A percentile compares a stretch with the other conserved stretches of the same genome.
phyloP scores from a whole-genome alignment of 257 asterid genomes.

The Hygrophila difformis region DNA sequence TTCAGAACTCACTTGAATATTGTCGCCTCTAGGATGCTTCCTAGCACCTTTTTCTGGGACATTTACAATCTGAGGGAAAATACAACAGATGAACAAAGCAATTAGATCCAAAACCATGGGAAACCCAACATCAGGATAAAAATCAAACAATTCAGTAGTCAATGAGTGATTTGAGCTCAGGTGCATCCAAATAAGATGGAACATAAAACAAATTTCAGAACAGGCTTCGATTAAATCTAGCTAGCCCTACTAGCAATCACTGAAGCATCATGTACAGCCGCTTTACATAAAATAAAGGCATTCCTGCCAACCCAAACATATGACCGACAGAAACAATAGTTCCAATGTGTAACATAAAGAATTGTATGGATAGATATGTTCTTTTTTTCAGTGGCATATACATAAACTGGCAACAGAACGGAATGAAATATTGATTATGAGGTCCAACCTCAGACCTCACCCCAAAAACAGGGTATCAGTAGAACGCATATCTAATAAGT shows the following conservation, averaged over 20 bases:
- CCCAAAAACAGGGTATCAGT: too few relatives aligned
- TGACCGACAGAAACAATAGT: background rate
- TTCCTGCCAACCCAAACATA: too few relatives aligned
- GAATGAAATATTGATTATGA: too few relatives aligned
- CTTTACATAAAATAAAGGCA: background rate
- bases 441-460: too few relatives aligned
- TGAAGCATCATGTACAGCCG: background rate
- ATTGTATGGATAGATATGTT: too few relatives aligned
- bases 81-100: slow-evolving; percentile 12
- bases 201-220: too few relatives aligned
- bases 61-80: slow-evolving; percentile 68
- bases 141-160: background rate
- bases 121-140: background rate
- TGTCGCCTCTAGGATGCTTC: slow-evolving; percentile 99
- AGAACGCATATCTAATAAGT: too few relatives aligned
- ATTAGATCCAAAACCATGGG: slow-evolving; percentile 1
- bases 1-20: slow-evolving; percentile 75
- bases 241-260: background rate
- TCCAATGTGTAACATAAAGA: too few relatives aligned
- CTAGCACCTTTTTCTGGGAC: slow-evolving; percentile 99
- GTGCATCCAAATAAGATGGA: background rate
- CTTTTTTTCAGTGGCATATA: too few relatives aligned
- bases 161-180: background rate
- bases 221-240: background rate
- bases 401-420: too few relatives aligned